Conservation (phyloP, 306 rosid species). For the Prunus mongolica region DNA sequence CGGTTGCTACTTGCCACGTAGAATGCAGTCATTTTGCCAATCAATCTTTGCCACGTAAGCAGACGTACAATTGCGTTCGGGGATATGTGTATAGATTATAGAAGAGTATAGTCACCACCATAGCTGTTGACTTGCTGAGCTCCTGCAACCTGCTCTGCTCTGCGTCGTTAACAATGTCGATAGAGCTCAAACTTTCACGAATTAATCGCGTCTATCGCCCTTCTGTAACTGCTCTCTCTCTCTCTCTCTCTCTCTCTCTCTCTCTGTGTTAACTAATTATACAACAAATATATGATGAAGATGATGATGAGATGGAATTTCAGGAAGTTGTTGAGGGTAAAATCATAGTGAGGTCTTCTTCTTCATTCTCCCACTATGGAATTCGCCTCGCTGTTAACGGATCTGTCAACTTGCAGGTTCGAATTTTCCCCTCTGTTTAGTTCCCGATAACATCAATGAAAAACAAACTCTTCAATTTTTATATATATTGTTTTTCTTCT, state of each 20-base stretch:
- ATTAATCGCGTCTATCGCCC: conserved; percentile 73
- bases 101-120: not conserved
- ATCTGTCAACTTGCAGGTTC: conserved; percentile 80
- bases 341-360: conserved; percentile 51
- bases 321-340: conserved; percentile 82
- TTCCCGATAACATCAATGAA: conserved; percentile 6
- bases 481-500: not conserved
- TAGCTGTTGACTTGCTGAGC: not conserved
- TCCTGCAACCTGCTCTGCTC: not conserved
- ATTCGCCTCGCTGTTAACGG: conserved; percentile 68
- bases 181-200: conserved; percentile 74
- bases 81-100: not conserved
- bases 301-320: conserved; percentile 5
- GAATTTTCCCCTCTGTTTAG: conserved; percentile 6
- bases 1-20: conserved; percentile 2
- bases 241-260: not conserved
- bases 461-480: not conserved
- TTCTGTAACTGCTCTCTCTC: conserved; percentile 41
- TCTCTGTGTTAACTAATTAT: not conserved
- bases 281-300: not conserved
- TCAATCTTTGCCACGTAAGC: not conserved
- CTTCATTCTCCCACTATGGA: conserved; percentile 77
- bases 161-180: conserved; percentile 45
- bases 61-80: not conserved
- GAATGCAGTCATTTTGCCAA: not conserved